phyloP scores from a whole-genome alignment of 495 filamentous ascomycete species.

The Penicillium macrosclerotiorum region DNA sequence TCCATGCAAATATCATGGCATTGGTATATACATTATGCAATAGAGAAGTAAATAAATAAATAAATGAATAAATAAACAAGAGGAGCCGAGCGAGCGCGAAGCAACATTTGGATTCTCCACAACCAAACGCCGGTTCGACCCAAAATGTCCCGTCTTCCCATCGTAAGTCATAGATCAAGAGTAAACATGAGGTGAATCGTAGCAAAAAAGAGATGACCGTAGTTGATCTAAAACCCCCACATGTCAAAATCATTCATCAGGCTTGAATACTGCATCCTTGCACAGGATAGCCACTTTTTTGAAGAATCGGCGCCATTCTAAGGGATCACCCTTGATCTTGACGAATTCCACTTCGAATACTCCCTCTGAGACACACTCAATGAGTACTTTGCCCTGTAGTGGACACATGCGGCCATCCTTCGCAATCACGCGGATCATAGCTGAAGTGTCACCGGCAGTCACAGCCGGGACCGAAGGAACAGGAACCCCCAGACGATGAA shows the following conservation, averaged over 20 bases:
- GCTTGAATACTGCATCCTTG: slow-evolving; percentile 70
- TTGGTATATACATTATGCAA: slow-evolving; percentile 8
- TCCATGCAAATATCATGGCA: background rate
- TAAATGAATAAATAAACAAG: too few relatives aligned
- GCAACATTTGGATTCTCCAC: slow-evolving; percentile 4
- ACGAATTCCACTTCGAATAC: slow-evolving; percentile 87
- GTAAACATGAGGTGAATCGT: slow-evolving; percentile 4
- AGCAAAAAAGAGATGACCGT: background rate
- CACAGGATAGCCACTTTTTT: slow-evolving; percentile 84
- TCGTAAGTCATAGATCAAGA: slow-evolving; percentile 13
- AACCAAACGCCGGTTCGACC: slow-evolving; percentile 12
- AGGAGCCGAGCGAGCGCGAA: too few relatives aligned
- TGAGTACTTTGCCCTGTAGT: slow-evolving; percentile 77
- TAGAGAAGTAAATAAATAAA: slow-evolving; percentile 2
- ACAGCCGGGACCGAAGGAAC: slow-evolving; percentile 51
- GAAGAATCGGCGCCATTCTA: slow-evolving; percentile 97
- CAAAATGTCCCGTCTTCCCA: background rate
- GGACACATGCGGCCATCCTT: slow-evolving; percentile 76
- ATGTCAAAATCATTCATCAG: slow-evolving; percentile 40
- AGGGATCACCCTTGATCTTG: slow-evolving; percentile 91
- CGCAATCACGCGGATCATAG: slow-evolving; percentile 69
- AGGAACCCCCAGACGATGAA: slow-evolving; percentile 80
- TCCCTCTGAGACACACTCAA: slow-evolving; percentile 64
- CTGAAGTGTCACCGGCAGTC: slow-evolving; percentile 45
- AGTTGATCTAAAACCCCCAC: too few relatives aligned